Percentiles rank a stretch among this genome's conserved stretches.
Conservation (phyloP, 1,139 yeast species). For the Yamadazyma songkhlaensis region DNA sequence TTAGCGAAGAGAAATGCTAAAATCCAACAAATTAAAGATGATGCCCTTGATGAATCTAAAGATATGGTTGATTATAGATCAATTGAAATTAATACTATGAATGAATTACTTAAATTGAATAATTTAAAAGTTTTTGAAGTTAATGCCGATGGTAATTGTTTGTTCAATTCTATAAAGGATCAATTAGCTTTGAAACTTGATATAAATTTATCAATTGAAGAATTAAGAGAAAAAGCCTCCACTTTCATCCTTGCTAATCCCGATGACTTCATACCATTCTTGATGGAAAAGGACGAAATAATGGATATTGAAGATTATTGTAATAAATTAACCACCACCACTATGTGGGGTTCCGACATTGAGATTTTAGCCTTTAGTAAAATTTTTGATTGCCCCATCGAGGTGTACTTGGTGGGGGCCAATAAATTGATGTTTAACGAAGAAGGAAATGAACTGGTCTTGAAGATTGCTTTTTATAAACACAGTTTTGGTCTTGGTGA, state of each 20-base stretch:
- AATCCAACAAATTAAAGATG: conserved; percentile 55
- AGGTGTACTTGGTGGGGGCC: conserved; percentile 74
- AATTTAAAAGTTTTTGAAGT: conserved; percentile 61
- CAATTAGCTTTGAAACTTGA: conserved; percentile 48
- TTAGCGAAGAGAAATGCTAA: conserved; percentile 75
- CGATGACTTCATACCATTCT: conserved; percentile 75
- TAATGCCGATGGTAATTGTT: conserved; percentile 90
- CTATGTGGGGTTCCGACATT: conserved; percentile 96
- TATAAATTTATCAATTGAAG: conserved; percentile 37
- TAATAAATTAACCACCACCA: conserved; percentile 62
- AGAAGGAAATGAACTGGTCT: conserved; percentile 43
- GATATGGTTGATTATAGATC: conserved; percentile 58
- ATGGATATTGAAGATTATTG: conserved; percentile 71
- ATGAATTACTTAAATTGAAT: conserved; percentile 45
- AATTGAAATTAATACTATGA: conserved; percentile 68
- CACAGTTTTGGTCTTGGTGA: conserved; percentile 90
- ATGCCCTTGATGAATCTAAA: conserved; percentile 72
- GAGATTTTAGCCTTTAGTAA: conserved; percentile 80
- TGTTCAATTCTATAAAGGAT: conserved; percentile 82
- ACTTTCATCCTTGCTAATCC: conserved; percentile 59
- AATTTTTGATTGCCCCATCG: conserved; percentile 66
- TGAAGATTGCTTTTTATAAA: conserved; percentile 77
- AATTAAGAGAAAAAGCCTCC: conserved; percentile 65
- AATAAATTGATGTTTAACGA: conserved; percentile 61
- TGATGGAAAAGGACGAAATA: conserved; percentile 72